Evolutionary conservation across 2,329 filamentous ascomycete species (phyloP).

Genomic region (Westerdykella aurantiaca): DNA sequence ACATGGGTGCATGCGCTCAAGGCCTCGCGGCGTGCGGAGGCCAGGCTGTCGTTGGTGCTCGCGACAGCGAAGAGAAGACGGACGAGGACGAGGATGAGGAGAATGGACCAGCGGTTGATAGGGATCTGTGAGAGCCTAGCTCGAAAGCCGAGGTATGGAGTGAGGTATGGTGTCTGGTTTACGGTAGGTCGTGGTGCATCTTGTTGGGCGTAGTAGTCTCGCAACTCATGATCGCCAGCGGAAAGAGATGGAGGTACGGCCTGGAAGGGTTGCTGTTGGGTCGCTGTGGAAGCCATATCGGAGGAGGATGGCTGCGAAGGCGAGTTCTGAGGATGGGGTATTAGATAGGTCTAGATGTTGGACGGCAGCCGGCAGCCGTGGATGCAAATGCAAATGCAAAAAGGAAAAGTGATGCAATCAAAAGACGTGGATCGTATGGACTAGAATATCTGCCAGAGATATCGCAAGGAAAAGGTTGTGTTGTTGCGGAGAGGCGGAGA

Average conservation of each 20-base stretch:
- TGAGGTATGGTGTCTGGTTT: constrained; percentile 64
- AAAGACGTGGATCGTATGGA: constrained; percentile 1
- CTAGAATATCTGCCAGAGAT: constrained; percentile 29
- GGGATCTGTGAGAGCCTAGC: constrained; percentile 90
- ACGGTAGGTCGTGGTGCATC: constrained; percentile 52
- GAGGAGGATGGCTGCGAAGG: constrained; percentile 23
- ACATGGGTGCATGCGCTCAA: constrained; percentile 86
- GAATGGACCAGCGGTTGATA: constrained; percentile 95
- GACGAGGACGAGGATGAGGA: constrained; percentile 78
- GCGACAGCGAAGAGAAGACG: constrained; percentile 72
- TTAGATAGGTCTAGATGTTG: constrained; percentile 20
- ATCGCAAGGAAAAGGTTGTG: constrained; percentile 3
- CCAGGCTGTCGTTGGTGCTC: constrained; percentile 67
- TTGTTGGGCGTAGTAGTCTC: constrained; percentile 54
- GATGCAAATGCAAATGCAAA: constrained; percentile 1
- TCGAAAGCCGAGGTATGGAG: constrained; percentile 85
- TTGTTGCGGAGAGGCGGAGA: constrained; percentile 1
- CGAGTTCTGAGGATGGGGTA: constrained; percentile 25
- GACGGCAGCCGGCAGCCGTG: constrained; percentile 12
- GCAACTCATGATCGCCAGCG: constrained; percentile 58
- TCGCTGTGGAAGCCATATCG: constrained; percentile 46
- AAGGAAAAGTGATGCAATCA: not conserved
- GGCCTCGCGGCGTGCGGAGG: constrained; percentile 71
- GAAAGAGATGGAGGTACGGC: constrained; percentile 54
- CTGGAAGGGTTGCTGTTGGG: constrained; percentile 51